Evolutionary conservation across 345 rosid genomes (phyloP), one percentile per base, ranked within the genome.

Genomic region (Corchorus capsularis): DNA sequence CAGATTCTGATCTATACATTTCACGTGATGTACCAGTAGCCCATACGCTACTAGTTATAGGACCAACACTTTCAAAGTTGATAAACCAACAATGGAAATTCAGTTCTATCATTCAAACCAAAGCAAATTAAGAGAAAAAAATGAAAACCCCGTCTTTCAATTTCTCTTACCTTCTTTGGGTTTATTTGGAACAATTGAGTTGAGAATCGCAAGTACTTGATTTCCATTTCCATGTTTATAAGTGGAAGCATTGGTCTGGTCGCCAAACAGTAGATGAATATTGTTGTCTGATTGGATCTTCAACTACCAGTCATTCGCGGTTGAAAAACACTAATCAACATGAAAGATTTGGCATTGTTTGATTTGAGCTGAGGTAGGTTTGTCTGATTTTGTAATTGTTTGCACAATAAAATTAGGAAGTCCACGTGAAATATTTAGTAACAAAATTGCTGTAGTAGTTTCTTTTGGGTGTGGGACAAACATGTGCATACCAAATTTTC

Each of bases 271-370:
- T 8, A 15, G 27, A 16, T 0, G 8, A 39, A 39, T 39, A 4
- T 3, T 45, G 47, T 9, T 45, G 16, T 50, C 37, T 37, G 46
- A 60, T 22, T 50, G 73, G 17, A 34, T 5, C 6, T 52, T 3
- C 61, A 69, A 17, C 73, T 17, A 53, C 32, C 46, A 69, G 47
- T 69, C 73, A 41, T 4, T 32, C 22, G 60, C 46, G 34, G 73
- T 10, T 34, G 15, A 57, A 1, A 27, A 27, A 27, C 27, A 0
- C 60, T 4, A 3, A 69, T 14, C 46, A 69, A 34, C 17, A 17
- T 27, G n/a, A n/a, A n/a, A n/a, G n/a, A n/a, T n/a, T n/a, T n/a
- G n/a, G n/a, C n/a, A n/a, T n/a, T n/a, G n/a, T n/a, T n/a, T n/a
- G n/a, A n/a, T n/a, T n/a, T n/a, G n/a, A n/a, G n/a, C n/a, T n/a